These are phyloP conservation scores for Ceratocystis alfenasii DNA, from an alignment of 2,329 filamentous ascomycete genomes.

Conservation along the genomic window DNA sequence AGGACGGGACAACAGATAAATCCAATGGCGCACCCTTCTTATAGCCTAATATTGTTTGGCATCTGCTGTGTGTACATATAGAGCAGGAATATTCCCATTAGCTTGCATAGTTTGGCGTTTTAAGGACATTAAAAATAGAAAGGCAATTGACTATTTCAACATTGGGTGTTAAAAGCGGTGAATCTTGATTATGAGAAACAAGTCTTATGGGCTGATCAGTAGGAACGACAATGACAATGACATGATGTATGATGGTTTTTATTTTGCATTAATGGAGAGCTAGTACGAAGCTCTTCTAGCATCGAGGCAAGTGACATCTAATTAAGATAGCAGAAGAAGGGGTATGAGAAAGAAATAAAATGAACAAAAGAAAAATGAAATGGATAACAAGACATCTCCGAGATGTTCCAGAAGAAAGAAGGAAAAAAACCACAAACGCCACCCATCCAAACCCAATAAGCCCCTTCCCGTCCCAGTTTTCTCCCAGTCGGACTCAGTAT, in stretches of 20 bases:
- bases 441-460: neutral
- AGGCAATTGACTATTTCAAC: neutral
- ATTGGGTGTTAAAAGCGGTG: neutral
- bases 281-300: neutral
- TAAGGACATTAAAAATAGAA: constrained; percentile 14
- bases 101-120: constrained; percentile 18
- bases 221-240: neutral
- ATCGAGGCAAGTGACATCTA: neutral
- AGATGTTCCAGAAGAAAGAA: neutral
- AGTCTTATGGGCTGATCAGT: neutral
- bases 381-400: neutral
- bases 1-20: neutral
- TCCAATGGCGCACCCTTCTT: neutral
- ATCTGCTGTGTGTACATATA: constrained; percentile 10
- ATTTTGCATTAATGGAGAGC: neutral
- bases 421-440: neutral
- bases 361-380: neutral
- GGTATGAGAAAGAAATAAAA: constrained; percentile 4
- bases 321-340: neutral
- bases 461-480: neutral
- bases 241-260: neutral
- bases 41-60: neutral
- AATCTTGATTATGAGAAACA: neutral
- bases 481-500: neutral
- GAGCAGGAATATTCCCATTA: constrained; percentile 1